Conservation (phyloP, 2,329 filamentous ascomycete species). For the Pseudohalonectria lignicola region DNA sequence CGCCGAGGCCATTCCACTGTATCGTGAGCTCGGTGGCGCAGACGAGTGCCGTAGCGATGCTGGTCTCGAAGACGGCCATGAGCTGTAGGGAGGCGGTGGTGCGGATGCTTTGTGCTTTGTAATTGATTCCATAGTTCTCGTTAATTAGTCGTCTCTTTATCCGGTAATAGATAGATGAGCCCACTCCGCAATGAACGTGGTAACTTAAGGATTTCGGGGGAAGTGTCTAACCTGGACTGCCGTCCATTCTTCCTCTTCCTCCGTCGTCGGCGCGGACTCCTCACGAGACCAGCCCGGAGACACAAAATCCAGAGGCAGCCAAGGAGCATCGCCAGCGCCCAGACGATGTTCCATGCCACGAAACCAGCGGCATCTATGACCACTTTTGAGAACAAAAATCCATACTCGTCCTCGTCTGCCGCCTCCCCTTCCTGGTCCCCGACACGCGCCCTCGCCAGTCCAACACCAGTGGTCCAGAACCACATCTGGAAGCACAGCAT, state of each 20-base stretch:
- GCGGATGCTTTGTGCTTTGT: too few relatives aligned
- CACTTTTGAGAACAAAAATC: slow-evolving; percentile 9
- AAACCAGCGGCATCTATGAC: slow-evolving; percentile 6
- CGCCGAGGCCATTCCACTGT: slow-evolving; percentile 9
- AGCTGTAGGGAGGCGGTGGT: slow-evolving; percentile 1
- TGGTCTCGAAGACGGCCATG: slow-evolving; percentile 1
- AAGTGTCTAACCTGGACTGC: neutral
- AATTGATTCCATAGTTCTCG: too few relatives aligned
- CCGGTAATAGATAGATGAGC: too few relatives aligned
- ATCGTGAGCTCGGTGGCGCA: slow-evolving; percentile 10
- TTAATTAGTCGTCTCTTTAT: too few relatives aligned
- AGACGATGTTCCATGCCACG: slow-evolving; percentile 8
- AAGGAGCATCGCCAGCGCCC: slow-evolving; percentile 8
- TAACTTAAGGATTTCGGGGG: too few relatives aligned
- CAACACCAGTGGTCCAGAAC: slow-evolving; percentile 7
- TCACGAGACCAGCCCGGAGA: neutral
- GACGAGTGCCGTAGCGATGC: neutral
- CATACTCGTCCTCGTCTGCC: slow-evolving; percentile 6
- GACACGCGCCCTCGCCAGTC: neutral
- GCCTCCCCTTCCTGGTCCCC: neutral
- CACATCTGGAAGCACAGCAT: slow-evolving; percentile 9
- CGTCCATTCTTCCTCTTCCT: slow-evolving; percentile 2
- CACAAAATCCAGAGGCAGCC: slow-evolving; percentile 4
- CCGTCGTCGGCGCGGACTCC: slow-evolving; percentile 3
- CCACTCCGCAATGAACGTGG: too few relatives aligned